These are phyloP conservation scores for Flueggea neowawraea DNA, from an alignment of 441 rosid genomes.

Conservation along the genomic window DNA sequence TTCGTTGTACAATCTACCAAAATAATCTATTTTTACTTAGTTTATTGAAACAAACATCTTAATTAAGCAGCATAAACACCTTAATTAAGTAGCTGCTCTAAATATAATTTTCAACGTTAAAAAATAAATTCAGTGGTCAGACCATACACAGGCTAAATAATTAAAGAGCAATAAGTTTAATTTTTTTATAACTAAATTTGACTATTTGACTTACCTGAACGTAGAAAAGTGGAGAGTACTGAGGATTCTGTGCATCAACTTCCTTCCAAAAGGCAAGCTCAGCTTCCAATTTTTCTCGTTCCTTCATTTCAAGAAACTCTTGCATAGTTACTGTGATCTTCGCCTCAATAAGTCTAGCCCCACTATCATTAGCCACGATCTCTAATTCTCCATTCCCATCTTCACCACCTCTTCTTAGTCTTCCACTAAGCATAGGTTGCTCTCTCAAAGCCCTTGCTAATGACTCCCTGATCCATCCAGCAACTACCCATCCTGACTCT, in stretches of 20 bases:
- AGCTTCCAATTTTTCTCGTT: slow-evolving; percentile 39
- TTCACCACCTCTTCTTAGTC: slow-evolving; percentile 33
- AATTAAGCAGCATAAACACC: too few species aligned
- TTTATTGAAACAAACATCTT: too few species aligned
- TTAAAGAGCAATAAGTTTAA: too few species aligned
- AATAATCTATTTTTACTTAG: too few species aligned
- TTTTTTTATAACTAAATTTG: too few species aligned
- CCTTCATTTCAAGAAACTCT: slow-evolving; percentile 42
- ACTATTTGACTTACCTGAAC: slow-evolving; percentile 40
- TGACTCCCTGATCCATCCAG: slow-evolving; percentile 74
- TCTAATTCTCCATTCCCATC: slow-evolving; percentile 39
- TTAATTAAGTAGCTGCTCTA: too few species aligned
- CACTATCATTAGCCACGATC: slow-evolving; percentile 70
- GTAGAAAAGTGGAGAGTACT: slow-evolving; percentile 64
- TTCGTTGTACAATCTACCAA: too few species aligned
- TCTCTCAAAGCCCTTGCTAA: slow-evolving; percentile 47
- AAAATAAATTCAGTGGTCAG: too few species aligned
- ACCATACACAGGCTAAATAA: too few species aligned
- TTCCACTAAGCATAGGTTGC: slow-evolving; percentile 53
- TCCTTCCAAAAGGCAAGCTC: slow-evolving; percentile 73
- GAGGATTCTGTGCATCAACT: slow-evolving; percentile 54
- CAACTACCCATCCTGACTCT: slow-evolving; percentile 53
- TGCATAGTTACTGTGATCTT: slow-evolving; percentile 31
- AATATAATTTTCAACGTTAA: too few species aligned
- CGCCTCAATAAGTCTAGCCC: slow-evolving; percentile 63